A percentile compares a stretch with the other conserved stretches of the same genome.
phyloP scores from a whole-genome alignment of 1,284 basidiomycete genomes.

The Apiotrichum brassicae region DNA sequence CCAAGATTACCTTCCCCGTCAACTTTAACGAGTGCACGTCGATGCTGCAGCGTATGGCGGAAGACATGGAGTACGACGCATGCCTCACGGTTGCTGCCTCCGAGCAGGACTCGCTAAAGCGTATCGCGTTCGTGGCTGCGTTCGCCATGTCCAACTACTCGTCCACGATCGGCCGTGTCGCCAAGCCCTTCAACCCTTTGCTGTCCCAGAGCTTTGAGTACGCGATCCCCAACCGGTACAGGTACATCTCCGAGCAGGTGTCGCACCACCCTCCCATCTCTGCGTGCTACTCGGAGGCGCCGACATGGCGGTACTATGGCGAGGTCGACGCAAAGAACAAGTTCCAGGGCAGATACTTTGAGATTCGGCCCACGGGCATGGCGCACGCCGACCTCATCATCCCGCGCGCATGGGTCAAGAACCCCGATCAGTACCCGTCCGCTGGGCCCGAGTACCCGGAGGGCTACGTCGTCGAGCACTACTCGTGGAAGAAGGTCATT shows the following conservation, averaged over 20 bases:
- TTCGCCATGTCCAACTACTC: conserved; percentile 98
- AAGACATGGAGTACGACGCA: conserved; percentile 94
- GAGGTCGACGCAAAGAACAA: conserved; percentile 76
- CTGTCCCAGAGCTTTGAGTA: conserved; percentile 91
- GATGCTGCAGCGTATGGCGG: conserved; percentile 77
- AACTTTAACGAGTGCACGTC: conserved; percentile 95
- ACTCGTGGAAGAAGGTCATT: conserved; percentile 66
- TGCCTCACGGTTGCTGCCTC: conserved; percentile 69
- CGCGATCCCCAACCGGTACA: conserved; percentile 79
- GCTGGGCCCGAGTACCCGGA: conserved; percentile 38
- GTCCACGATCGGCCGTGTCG: conserved; percentile 87
- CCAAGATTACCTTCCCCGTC: conserved; percentile 87
- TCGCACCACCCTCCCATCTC: conserved; percentile 95
- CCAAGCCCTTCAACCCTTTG: conserved; percentile 79
- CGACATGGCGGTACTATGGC: conserved; percentile 85
- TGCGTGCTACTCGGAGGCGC: conserved; percentile 91
- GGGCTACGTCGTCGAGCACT: conserved; percentile 42
- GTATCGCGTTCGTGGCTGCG: conserved; percentile 89
- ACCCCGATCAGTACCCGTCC: conserved; percentile 36
- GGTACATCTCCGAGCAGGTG: conserved; percentile 92
- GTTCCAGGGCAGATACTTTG: conserved; percentile 93
- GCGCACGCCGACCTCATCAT: conserved; percentile 83
- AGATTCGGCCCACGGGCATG: conserved; percentile 89
- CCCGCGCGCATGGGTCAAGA: conserved; percentile 55
- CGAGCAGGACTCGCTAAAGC: conserved; percentile 69